Percentiles rank a stretch among this genome's conserved stretches.
Conservation (phyloP, 805 yeast species). For the Kuraishia piskuri region DNA sequence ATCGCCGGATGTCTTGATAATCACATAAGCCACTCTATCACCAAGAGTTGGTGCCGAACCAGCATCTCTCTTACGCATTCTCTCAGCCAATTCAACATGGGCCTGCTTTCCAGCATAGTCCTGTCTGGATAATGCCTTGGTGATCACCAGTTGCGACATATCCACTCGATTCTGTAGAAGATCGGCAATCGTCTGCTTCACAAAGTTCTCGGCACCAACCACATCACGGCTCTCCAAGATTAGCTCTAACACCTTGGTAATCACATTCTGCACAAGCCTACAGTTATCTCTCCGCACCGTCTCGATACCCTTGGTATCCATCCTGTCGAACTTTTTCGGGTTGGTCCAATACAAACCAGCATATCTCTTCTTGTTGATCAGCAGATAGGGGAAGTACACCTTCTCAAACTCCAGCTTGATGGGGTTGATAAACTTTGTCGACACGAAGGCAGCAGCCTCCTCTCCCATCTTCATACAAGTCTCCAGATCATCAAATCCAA, state of each 20-base stretch:
- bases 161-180: constrained; percentile 86
- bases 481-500: constrained; percentile 73
- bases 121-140: constrained; percentile 81
- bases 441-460: constrained; percentile 87
- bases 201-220: constrained; percentile 73
- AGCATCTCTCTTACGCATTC: constrained; percentile 93
- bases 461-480: constrained; percentile 89
- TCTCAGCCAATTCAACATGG: constrained; percentile 90
- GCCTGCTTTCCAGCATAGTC: constrained; percentile 97
- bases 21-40: constrained; percentile 96
- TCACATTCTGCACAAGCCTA: constrained; percentile 86
- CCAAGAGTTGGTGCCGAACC: constrained; percentile 97
- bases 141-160: constrained; percentile 85
- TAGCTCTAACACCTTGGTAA: constrained; percentile 79
- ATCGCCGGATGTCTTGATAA: constrained; percentile 72
- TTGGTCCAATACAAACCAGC: constrained; percentile 97
- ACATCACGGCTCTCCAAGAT: constrained; percentile 87
- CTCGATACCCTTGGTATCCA: constrained; percentile 98
- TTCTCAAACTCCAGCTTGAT: constrained; percentile 95
- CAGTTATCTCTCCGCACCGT: constrained; percentile 98
- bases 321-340: constrained; percentile 86
- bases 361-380: constrained; percentile 92
- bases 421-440: constrained; percentile 71
- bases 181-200: constrained; percentile 83
- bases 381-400: constrained; percentile 87